These are phyloP conservation scores for Nidularia pulvinata DNA, from an alignment of 768 basidiomycete genomes.

Conservation along the genomic window DNA sequence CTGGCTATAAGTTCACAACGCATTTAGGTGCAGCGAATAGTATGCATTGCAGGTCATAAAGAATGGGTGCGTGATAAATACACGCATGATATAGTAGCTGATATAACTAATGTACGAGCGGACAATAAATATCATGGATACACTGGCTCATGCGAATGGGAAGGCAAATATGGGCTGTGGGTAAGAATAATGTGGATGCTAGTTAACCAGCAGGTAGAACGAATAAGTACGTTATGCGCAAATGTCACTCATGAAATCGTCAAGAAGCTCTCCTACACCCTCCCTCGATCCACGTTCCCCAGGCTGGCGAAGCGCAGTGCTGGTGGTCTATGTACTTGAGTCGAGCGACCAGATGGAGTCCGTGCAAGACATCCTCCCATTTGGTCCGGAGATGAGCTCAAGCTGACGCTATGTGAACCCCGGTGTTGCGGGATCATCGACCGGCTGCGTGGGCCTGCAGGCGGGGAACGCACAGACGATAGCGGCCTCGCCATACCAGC, in stretches of 20 bases:
- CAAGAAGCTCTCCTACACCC: background rate
- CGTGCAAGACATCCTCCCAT: background rate
- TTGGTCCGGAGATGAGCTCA: background rate
- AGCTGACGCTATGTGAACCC: background rate
- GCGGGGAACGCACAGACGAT: constrained; percentile 16
- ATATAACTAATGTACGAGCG: too few species aligned
- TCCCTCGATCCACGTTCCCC: background rate
- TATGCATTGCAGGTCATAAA: too few species aligned
- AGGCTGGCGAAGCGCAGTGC: background rate
- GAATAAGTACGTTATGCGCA: background rate
- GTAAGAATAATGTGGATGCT: too few species aligned
- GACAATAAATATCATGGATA: too few species aligned
- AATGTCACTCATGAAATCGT: background rate
- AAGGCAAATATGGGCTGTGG: too few species aligned
- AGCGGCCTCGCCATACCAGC: constrained; percentile 1
- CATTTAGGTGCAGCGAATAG: too few species aligned
- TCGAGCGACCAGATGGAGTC: background rate
- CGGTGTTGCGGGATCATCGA: background rate
- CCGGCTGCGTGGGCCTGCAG: constrained; percentile 17
- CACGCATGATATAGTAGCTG: too few species aligned
- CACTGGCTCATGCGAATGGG: too few species aligned
- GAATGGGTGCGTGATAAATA: too few species aligned
- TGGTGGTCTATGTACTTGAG: background rate
- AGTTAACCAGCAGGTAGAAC: too few species aligned
- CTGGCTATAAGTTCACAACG: too few species aligned